phyloP scores from a whole-genome alignment of 139 green algal genomes.

The Chlamydomonas incerta region DNA sequence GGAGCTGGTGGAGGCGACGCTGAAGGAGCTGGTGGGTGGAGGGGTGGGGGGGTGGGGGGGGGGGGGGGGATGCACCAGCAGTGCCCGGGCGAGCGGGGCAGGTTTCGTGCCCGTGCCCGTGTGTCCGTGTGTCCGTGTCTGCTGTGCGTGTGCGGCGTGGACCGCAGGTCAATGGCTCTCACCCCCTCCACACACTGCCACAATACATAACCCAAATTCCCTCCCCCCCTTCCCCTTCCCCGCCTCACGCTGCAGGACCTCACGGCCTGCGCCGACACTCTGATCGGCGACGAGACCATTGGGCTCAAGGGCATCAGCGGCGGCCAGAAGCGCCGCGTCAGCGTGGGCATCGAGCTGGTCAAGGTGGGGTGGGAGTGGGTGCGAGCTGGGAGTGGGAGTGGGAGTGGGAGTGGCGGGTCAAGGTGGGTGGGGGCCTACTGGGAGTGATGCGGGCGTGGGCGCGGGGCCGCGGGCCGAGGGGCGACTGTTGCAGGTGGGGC shows the following conservation, averaged over 20 bases:
- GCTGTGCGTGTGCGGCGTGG: too few species aligned
- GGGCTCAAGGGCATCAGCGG: conserved; percentile 82
- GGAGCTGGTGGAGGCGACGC: conserved; percentile 64
- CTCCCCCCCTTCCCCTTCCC: neutral
- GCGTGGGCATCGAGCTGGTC: conserved; percentile 80
- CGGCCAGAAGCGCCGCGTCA: conserved; percentile 74
- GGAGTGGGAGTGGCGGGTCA: too few species aligned
- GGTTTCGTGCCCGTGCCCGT: neutral
- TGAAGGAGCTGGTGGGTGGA: conserved; percentile 71
- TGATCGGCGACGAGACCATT: conserved; percentile 77
- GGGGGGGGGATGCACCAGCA: neutral
- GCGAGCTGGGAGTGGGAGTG: too few species aligned
- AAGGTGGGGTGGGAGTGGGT: too few species aligned
- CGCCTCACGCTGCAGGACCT: conserved; percentile 51
- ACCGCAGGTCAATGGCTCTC: too few species aligned
- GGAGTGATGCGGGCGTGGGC: too few species aligned
- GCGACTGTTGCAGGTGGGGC: too few species aligned
- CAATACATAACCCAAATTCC: neutral
- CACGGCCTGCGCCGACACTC: conserved; percentile 59
- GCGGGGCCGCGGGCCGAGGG: too few species aligned
- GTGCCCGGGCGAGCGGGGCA: neutral
- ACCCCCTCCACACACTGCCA: too few species aligned
- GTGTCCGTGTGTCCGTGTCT: too few species aligned
- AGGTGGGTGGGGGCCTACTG: too few species aligned
- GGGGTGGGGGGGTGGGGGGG: neutral